phyloP scores from a whole-genome alignment of 306 rosid species.

The Inga oerstediana region DNA sequence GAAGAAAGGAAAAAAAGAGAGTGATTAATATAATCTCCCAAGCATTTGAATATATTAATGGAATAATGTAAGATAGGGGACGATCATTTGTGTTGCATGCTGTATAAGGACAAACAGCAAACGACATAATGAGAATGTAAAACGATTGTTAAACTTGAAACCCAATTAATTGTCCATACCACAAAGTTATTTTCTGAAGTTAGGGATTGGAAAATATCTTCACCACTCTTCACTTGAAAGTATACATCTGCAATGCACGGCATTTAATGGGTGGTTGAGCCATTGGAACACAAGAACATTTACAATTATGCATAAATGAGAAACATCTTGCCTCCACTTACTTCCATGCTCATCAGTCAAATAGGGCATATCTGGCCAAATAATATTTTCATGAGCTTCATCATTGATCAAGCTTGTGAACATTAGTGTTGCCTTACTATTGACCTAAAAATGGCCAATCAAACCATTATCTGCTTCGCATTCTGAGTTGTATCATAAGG shows the following conservation, averaged over 20 bases:
- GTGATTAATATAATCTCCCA: neutral
- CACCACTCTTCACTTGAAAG: constrained; percentile 81
- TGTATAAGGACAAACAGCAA: neutral
- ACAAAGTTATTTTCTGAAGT: constrained; percentile 83
- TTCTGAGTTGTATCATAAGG: constrained; percentile 18
- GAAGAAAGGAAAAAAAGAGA: neutral
- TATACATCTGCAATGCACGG: constrained; percentile 74
- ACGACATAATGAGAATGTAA: neutral
- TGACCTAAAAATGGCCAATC: constrained; percentile 63
- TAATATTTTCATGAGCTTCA: constrained; percentile 75
- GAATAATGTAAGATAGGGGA: neutral
- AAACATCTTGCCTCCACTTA: constrained; percentile 54
- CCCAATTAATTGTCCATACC: constrained; percentile 50
- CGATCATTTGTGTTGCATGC: neutral
- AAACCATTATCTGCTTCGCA: constrained; percentile 47
- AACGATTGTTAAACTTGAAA: neutral
- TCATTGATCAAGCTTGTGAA: constrained; percentile 67
- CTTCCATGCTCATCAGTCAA: constrained; percentile 95
- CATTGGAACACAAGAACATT: constrained; percentile 32
- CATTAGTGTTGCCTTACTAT: constrained; percentile 91
- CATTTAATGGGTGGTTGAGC: constrained; percentile 36
- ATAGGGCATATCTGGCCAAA: constrained; percentile 96
- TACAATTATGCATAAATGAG: constrained; percentile 11
- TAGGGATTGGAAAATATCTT: constrained; percentile 69
- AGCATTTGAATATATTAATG: neutral